These are phyloP conservation scores for Aureobasidium namibiae DNA, from an alignment of 2,329 filamentous ascomycete species.

Conservation along the genomic window DNA sequence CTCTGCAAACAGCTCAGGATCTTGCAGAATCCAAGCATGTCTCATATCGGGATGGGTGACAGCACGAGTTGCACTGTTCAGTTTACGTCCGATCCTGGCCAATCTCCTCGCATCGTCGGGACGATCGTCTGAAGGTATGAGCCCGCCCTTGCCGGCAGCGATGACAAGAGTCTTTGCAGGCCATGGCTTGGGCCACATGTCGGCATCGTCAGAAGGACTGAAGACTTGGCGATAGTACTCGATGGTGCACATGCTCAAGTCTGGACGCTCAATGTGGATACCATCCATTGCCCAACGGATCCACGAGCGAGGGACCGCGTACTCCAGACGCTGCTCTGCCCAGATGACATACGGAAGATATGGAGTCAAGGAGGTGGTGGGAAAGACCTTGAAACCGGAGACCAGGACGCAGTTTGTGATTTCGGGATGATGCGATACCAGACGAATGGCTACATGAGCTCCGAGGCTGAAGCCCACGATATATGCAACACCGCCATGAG, in stretches of 20 bases:
- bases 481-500: not conserved
- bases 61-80: not conserved
- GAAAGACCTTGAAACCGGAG: not conserved
- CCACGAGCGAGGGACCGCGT: not conserved
- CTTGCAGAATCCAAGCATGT: not conserved
- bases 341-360: not conserved
- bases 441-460: not conserved
- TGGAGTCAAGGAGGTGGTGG: not conserved
- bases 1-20: not conserved
- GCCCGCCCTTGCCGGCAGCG: not conserved
- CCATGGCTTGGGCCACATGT: not conserved
- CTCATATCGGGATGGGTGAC: not conserved
- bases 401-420: not conserved
- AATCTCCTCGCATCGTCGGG: not conserved
- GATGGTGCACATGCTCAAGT: not conserved
- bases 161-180: not conserved
- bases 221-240: not conserved
- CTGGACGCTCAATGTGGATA: not conserved
- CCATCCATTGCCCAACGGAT: not conserved
- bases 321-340: not conserved
- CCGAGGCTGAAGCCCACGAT: slow-evolving; percentile 3
- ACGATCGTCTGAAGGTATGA: not conserved
- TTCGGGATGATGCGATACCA: not conserved
- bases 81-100: not conserved
- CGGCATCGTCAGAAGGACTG: not conserved